Evolutionary conservation across 305 asterid species (phyloP), one percentile per base, ranked within the genome.

Genomic region (Euphrasia arctica): DNA sequence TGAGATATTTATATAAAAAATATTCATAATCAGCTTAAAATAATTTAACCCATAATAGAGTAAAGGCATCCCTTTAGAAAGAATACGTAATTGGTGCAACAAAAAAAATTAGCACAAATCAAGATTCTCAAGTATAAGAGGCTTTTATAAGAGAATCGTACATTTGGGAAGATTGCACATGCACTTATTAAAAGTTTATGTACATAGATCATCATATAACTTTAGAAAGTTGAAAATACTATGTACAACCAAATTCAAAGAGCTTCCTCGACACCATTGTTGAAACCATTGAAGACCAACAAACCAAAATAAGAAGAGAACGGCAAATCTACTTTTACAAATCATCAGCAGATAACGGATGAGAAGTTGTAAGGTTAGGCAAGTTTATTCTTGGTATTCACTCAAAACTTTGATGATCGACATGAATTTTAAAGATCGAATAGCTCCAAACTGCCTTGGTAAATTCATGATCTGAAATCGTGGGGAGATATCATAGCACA

Each of bases 1-100:
- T n/a, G n/a, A 50, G 56, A 66, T 63, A 66, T 66, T 36, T 22
- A 49, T n/a, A n/a, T 60, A 42, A 29, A 58, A 6, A 57, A 66
- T 28, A 2, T 31, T 59, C 14, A 52, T 6, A 13, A 32, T 70
- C 39, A 70, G 58, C 50, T 54, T 25, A 15, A 9, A 48, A 65
- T 54, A 62, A 39, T 34, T 61, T 31, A 56, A 62, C 62, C 66
- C 25, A 47, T 48, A 55, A 48, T 59, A 42, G 45, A 60, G 13
- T 0, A 10, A 43, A 43, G 7, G 7, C 39, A 32, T 32, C 50
- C 13, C 50, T 9, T 13, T 51, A 51, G 31, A 51, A 6, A 18
- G 31, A 51, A 18, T 11, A 15, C 57, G n/a, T n/a, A n/a, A n/a
- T 15, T 57, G 55, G 42, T 8, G 58, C 69, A 48, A 58, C 2